These are phyloP conservation scores for Teratosphaeria viscida DNA, from an alignment of 2,329 filamentous ascomycete genomes.

Conservation along the genomic window DNA sequence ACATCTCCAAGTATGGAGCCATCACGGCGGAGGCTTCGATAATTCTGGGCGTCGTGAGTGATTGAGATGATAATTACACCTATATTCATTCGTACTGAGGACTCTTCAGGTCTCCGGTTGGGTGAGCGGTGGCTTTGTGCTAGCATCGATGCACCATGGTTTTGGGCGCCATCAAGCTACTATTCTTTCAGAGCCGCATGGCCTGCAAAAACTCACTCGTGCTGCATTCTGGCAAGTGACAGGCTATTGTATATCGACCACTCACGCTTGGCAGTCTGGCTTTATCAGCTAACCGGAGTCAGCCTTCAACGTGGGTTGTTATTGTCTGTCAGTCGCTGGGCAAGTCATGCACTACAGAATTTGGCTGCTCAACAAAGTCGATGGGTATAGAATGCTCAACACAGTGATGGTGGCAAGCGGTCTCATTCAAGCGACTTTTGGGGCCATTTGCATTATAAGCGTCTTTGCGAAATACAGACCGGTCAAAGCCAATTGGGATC, in stretches of 20 bases:
- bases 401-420: not conserved
- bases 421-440: not conserved
- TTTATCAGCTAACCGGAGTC: not conserved
- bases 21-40: not conserved
- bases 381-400: not conserved
- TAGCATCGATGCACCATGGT: not conserved
- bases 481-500: not conserved
- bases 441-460: not conserved
- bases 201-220: not conserved
- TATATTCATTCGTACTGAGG: not conserved
- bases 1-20: not conserved
- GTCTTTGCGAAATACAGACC: not conserved
- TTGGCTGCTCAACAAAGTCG: not conserved
- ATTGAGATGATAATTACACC: not conserved
- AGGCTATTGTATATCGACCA: not conserved
- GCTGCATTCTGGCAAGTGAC: not conserved
- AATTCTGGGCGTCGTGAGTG: not conserved
- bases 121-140: not conserved
- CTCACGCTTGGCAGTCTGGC: not conserved
- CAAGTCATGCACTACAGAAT: not conserved
- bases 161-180: not conserved
- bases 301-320: not conserved
- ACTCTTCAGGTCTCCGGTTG: not conserved
- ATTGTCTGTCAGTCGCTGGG: not conserved
- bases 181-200: not conserved